These are phyloP conservation scores for Fulvia fulva DNA, from an alignment of 2,329 filamentous ascomycete species.

Conservation along the genomic window DNA sequence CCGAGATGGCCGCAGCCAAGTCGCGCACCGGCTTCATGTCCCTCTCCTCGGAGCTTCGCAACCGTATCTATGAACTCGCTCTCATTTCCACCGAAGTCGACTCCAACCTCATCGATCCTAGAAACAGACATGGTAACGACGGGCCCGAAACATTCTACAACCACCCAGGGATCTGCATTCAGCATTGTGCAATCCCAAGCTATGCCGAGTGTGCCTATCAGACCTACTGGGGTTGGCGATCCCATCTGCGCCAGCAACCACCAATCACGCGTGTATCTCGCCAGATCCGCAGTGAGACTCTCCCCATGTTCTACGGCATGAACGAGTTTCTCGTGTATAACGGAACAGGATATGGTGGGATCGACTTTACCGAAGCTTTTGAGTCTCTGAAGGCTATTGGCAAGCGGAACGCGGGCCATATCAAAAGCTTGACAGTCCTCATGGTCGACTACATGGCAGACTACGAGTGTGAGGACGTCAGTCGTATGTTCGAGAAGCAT, in stretches of 20 bases:
- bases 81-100: not conserved
- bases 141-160: not conserved
- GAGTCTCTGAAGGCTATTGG: not conserved
- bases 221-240: not conserved
- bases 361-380: not conserved
- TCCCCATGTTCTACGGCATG: not conserved
- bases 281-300: not conserved
- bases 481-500: too few species aligned
- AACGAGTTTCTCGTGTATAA: not conserved
- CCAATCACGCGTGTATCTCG: not conserved
- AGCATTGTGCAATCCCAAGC: not conserved
- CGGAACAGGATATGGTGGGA: not conserved
- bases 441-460: not conserved
- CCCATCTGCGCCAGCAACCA: not conserved
- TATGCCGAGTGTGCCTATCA: not conserved
- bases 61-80: not conserved
- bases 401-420: not conserved
- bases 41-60: not conserved
- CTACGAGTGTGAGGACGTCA: too few species aligned
- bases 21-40: not conserved
- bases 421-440: not conserved
- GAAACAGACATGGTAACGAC: not conserved
- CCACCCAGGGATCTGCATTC: not conserved
- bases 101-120: not conserved
- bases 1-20: not conserved